Evolutionary conservation across 768 basidiomycete species (phyloP).

Genomic region (Lactifluus volemus): DNA sequence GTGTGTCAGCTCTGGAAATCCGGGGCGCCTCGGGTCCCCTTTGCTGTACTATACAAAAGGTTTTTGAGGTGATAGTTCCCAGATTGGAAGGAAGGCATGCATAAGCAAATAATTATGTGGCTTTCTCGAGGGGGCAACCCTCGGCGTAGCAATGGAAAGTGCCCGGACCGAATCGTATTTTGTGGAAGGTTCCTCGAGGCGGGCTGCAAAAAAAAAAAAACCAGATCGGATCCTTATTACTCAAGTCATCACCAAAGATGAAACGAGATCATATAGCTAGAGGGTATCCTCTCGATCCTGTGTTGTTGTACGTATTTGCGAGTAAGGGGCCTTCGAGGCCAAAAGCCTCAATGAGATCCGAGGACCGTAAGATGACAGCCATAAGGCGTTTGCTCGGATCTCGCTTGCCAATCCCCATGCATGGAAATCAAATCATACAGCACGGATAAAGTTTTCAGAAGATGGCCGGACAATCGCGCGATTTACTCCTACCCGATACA

Average conservation of each 20-base stretch:
- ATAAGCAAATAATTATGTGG: not conserved
- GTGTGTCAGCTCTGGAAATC: not conserved
- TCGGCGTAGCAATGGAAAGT: not conserved
- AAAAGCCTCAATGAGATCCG: too few relatives aligned
- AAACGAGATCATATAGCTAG: too few relatives aligned
- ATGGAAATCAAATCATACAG: not conserved
- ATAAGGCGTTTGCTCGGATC: not conserved
- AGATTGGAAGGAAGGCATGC: not conserved
- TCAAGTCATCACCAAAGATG: too few relatives aligned
- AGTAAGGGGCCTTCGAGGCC: too few relatives aligned
- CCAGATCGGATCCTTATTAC: not conserved
- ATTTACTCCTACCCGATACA: not conserved
- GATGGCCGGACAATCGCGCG: not conserved
- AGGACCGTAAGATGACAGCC: not conserved
- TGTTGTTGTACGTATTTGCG: too few relatives aligned
- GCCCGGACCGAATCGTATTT: constrained; percentile 1
- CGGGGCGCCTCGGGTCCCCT: not conserved
- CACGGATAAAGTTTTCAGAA: not conserved
- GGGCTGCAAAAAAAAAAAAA: not conserved
- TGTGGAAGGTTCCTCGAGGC: not conserved
- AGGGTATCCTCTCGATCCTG: too few relatives aligned
- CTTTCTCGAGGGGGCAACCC: not conserved
- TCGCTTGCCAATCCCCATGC: not conserved
- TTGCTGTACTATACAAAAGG: not conserved
- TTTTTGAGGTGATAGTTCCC: not conserved